These are phyloP conservation scores for Chenopodium quinoa DNA, from an alignment of 148 eudicot genomes.

Conservation along the genomic window DNA sequence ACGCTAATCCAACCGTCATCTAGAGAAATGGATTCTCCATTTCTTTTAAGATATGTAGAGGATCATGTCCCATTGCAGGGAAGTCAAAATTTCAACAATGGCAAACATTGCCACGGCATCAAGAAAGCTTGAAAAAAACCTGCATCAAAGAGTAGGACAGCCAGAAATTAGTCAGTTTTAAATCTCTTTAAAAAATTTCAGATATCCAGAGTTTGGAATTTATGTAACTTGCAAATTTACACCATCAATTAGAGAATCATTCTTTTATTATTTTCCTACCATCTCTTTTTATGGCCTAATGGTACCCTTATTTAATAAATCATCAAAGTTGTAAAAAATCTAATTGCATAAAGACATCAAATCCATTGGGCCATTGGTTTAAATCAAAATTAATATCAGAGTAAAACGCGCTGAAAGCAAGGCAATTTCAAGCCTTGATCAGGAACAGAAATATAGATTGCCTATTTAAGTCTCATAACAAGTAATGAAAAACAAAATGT, in stretches of 20 bases:
- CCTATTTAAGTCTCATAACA: neutral
- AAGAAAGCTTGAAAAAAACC: neutral
- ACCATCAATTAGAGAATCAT: neutral
- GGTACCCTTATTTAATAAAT: no score
- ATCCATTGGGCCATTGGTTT: neutral
- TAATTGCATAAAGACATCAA: neutral
- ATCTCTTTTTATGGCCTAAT: no score
- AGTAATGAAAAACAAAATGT: neutral
- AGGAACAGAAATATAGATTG: neutral
- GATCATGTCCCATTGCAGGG: neutral
- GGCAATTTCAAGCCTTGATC: neutral
- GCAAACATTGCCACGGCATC: neutral
- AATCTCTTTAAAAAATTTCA: neutral
- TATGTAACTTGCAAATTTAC: neutral
- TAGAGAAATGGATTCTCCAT: no score
- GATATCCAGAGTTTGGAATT: neutral
- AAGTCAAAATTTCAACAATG: neutral
- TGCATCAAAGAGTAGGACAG: neutral
- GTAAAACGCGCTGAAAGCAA: neutral
- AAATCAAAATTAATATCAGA: neutral
- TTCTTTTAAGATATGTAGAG: no score
- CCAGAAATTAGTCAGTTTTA: neutral
- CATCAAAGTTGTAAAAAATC: no score
- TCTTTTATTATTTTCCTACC: neutral
- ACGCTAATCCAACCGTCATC: no score